phyloP scores from a whole-genome alignment of 352 stramenopile genomes.

The Phytophthora uliginosa region DNA sequence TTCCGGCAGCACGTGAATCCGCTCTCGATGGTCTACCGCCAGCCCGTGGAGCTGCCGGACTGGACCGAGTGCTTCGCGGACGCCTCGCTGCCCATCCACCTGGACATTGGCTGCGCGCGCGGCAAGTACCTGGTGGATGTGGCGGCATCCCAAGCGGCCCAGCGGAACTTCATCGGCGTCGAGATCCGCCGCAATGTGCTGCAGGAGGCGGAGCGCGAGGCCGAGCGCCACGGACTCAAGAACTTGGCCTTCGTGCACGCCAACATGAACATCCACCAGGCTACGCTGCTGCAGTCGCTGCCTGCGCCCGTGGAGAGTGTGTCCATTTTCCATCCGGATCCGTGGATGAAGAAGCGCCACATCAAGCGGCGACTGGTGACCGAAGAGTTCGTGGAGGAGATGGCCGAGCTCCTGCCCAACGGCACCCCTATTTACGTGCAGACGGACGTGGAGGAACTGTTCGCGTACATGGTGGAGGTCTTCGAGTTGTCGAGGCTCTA shows the following conservation, averaged over 20 bases:
- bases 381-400: conserved; percentile 67
- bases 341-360: conserved; percentile 93
- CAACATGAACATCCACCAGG: conserved; percentile 90
- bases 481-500: conserved; percentile 69
- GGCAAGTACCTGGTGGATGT: conserved; percentile 86
- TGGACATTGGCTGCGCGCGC: conserved; percentile 86
- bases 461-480: conserved; percentile 86
- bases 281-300: conserved; percentile 65
- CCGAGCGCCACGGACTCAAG: conserved; percentile 44
- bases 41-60: conserved; percentile 70
- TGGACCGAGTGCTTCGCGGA: conserved; percentile 64
- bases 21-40: conserved; percentile 68
- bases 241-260: conserved; percentile 86
- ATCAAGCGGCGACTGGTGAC: conserved; percentile 85
- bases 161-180: conserved; percentile 84
- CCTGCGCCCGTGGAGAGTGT: conserved; percentile 69
- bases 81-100: conserved; percentile 70
- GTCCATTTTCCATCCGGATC: conserved; percentile 91
- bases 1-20: conserved; percentile 91
- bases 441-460: conserved; percentile 86
- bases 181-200: conserved; percentile 89
- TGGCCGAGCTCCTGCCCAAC: conserved; percentile 60
- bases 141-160: conserved; percentile 38
- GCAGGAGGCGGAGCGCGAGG: conserved; percentile 63
- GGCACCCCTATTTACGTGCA: conserved; percentile 84